Conservation (phyloP, 345 rosid species). For the Anacardium occidentale region DNA sequence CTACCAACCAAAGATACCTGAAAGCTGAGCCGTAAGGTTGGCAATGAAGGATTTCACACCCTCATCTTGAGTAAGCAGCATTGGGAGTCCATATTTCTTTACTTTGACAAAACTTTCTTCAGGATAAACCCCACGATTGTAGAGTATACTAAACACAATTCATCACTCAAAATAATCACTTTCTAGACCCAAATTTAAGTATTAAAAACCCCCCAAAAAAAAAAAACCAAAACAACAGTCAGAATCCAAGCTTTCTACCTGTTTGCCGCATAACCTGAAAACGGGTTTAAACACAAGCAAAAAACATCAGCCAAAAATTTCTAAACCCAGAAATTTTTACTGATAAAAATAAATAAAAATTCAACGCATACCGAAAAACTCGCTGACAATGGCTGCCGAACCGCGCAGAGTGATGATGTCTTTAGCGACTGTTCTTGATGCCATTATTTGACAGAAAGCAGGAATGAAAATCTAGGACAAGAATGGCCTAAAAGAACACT, state of each 20-base stretch:
- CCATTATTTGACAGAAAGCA: conserved; percentile 37
- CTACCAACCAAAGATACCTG: conserved; percentile 48
- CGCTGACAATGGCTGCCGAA: conserved; percentile 96
- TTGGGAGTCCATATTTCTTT: conserved; percentile 94
- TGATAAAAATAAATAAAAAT: neutral
- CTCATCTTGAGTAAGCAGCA: conserved; percentile 89
- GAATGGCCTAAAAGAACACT: neutral
- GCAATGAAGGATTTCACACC: conserved; percentile 79
- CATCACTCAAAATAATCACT: conserved; percentile 19
- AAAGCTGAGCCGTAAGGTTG: conserved; percentile 63
- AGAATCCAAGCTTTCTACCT: conserved; percentile 44
- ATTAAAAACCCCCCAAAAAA: neutral
- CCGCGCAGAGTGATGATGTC: conserved; percentile 97
- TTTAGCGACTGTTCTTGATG: conserved; percentile 68
- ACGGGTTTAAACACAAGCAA: neutral
- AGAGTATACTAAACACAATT: conserved; percentile 63
- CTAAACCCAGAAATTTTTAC: neutral
- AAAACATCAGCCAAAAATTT: conserved; percentile 16
- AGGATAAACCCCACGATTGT: conserved; percentile 92
- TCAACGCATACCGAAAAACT: conserved; percentile 66
- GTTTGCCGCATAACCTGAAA: conserved; percentile 94
- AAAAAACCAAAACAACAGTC: neutral
- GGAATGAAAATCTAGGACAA: neutral
- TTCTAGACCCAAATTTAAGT: neutral
- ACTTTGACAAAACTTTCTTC: conserved; percentile 89